These are phyloP conservation scores for Candida neerlandica DNA, from an alignment of 1,139 yeast genomes.

Conservation along the genomic window DNA sequence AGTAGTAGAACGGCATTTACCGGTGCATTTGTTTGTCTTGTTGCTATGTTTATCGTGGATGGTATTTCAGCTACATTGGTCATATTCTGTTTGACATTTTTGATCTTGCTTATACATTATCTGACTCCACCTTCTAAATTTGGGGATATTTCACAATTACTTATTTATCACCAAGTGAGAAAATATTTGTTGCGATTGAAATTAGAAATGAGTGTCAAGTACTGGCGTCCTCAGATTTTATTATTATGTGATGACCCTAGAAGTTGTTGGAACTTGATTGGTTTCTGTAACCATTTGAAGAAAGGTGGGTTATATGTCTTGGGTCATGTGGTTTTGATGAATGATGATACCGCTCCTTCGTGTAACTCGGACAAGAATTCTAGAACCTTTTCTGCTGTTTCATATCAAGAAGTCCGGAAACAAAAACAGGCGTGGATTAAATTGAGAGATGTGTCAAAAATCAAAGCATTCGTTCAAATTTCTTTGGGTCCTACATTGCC, in stretches of 20 bases:
- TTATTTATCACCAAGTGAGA: constrained; percentile 94
- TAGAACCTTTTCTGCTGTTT: constrained; percentile 31
- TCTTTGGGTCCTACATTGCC: constrained; percentile 84
- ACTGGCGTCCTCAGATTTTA: constrained; percentile 95
- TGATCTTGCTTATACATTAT: constrained; percentile 82
- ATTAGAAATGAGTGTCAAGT: constrained; percentile 87
- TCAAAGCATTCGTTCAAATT: constrained; percentile 93
- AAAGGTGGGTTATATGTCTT: constrained; percentile 91
- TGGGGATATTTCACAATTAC: constrained; percentile 95
- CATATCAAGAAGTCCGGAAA: constrained; percentile 63
- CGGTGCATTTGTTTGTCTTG: constrained; percentile 69
- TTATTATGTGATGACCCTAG: constrained; percentile 88
- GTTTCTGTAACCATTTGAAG: constrained; percentile 92
- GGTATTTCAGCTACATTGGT: constrained; percentile 83
- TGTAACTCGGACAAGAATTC: constrained; percentile 19
- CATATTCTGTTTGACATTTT: constrained; percentile 60
- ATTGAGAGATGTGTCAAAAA: constrained; percentile 70
- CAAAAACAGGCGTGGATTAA: constrained; percentile 84
- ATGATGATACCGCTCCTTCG: constrained; percentile 34
- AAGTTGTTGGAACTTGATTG: constrained; percentile 85
- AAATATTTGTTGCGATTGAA: constrained; percentile 80
- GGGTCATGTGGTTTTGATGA: constrained; percentile 84
- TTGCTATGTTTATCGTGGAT: constrained; percentile 94
- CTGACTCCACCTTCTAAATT: constrained; percentile 92
- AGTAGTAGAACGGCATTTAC: constrained; percentile 76